A percentile compares a stretch with the other conserved stretches of the same genome.
Evolutionary conservation across 768 basidiomycete species (phyloP).

Genomic region (Agrocybe praecox): DNA sequence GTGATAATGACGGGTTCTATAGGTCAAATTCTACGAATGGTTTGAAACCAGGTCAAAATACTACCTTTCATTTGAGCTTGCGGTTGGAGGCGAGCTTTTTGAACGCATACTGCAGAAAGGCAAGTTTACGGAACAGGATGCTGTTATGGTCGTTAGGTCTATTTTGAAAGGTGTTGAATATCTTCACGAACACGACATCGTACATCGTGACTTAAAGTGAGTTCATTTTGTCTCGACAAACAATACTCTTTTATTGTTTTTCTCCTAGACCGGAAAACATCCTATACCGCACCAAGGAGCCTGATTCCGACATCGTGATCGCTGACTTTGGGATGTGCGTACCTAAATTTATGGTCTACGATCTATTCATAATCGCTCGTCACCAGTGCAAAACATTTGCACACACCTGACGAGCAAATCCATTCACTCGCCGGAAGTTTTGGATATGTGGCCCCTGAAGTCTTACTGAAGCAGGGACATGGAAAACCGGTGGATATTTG

Average conservation of each 20-base stretch:
- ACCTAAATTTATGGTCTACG: neutral
- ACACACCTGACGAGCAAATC: conserved; percentile 70
- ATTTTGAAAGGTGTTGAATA: conserved; percentile 86
- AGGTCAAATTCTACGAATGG: conserved; percentile 97
- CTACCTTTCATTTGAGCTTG: conserved; percentile 95
- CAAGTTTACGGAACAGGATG: conserved; percentile 93
- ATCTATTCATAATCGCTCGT: neutral
- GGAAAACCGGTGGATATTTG: conserved; percentile 94
- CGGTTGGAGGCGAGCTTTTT: conserved; percentile 93
- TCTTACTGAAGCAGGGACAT: conserved; percentile 79
- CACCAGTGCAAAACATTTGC: conserved; percentile 80
- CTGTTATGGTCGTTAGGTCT: conserved; percentile 68
- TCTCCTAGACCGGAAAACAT: conserved; percentile 88
- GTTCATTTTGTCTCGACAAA: conserved; percentile 13
- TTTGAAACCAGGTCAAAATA: conserved; percentile 95
- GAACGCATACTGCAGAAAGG: conserved; percentile 83
- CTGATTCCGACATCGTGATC: conserved; percentile 87
- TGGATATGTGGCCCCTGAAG: conserved; percentile 92
- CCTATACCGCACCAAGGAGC: conserved; percentile 78
- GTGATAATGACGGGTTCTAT: neutral
- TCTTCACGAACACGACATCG: conserved; percentile 90
- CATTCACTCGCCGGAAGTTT: conserved; percentile 78
- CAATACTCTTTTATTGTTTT: neutral
- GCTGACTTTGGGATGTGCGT: conserved; percentile 96
- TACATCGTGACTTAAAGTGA: conserved; percentile 95